Conservation (phyloP, 495 filamentous ascomycete species). For the Penicillium malachiteum region DNA sequence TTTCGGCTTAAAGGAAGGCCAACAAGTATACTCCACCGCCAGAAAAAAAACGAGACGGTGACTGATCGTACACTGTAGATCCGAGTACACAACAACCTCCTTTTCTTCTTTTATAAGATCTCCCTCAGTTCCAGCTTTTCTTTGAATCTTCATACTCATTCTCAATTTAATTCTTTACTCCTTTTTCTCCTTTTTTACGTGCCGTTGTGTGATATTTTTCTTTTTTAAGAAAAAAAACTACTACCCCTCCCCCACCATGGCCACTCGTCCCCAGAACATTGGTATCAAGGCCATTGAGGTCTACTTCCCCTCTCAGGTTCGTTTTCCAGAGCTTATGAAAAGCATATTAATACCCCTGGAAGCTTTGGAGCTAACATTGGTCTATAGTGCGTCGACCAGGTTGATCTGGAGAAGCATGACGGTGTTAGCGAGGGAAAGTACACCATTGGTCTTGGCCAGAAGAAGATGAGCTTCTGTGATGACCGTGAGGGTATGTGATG, state of each 20-base stretch:
- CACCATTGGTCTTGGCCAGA: conserved; percentile 98
- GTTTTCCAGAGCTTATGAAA: neutral
- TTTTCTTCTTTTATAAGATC: conserved; percentile 16
- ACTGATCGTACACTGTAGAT: conserved; percentile 37
- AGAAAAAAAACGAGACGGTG: conserved; percentile 17
- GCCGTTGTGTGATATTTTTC: conserved; percentile 1
- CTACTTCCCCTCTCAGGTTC: conserved; percentile 93
- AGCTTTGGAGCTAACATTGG: conserved; percentile 21
- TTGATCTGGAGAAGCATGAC: conserved; percentile 97
- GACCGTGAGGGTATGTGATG: conserved; percentile 82
- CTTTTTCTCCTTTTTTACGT: conserved; percentile 3
- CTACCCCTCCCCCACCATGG: conserved; percentile 60
- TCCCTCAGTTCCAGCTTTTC: neutral
- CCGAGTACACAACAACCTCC: conserved; percentile 30
- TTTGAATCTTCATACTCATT: neutral
- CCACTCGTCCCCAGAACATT: conserved; percentile 88
- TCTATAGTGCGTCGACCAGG: conserved; percentile 88
- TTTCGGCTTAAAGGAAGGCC: conserved; percentile 22
- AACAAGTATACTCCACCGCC: conserved; percentile 3
- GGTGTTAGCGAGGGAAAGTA: conserved; percentile 93
- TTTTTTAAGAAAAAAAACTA: conserved; percentile 3
- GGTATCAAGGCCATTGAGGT: conserved; percentile 99
- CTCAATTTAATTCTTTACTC: neutral
- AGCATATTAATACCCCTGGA: neutral
- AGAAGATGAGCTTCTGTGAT: conserved; percentile 99